Percentiles rank a stretch among this genome's conserved stretches.
Evolutionary conservation across 2,329 filamentous ascomycete species (phyloP).

Genomic region (Phaeosphaeriaceae sp.): DNA sequence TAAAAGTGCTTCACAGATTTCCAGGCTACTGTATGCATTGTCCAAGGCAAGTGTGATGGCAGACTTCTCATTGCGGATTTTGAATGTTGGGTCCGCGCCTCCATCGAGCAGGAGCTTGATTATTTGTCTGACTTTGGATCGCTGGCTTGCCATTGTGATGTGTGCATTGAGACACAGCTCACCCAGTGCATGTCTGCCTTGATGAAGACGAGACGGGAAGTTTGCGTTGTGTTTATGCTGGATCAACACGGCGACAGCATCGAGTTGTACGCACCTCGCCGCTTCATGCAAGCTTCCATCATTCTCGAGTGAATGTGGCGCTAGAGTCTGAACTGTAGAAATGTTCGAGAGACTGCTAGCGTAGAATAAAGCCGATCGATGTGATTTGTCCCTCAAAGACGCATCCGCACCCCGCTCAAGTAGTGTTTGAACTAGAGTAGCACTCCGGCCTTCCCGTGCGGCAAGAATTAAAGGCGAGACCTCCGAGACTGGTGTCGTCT

Average conservation of each 20-base stretch:
- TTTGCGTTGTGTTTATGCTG: slow-evolving; percentile 68
- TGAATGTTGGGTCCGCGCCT: slow-evolving; percentile 63
- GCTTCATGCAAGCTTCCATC: slow-evolving; percentile 73
- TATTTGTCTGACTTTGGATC: slow-evolving; percentile 48
- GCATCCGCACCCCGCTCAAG: slow-evolving; percentile 66
- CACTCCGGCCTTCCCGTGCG: slow-evolving; percentile 62
- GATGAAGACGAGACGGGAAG: slow-evolving; percentile 68
- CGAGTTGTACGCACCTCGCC: slow-evolving; percentile 64
- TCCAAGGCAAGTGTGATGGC: slow-evolving; percentile 66
- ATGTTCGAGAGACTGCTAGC: slow-evolving; percentile 55
- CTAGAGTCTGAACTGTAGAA: slow-evolving; percentile 51
- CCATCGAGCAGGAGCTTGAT: slow-evolving; percentile 64
- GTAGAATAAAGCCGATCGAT: slow-evolving; percentile 67
- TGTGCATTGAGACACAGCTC: slow-evolving; percentile 68
- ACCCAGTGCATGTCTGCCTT: slow-evolving; percentile 68
- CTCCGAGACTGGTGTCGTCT: slow-evolving; percentile 60
- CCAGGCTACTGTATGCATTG: slow-evolving; percentile 61
- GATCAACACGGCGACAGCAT: slow-evolving; percentile 64
- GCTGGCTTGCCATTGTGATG: slow-evolving; percentile 46
- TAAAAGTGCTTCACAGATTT: slow-evolving; percentile 64
- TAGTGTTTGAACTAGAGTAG: slow-evolving; percentile 62
- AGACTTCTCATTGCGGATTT: slow-evolving; percentile 64
- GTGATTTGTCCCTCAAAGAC: slow-evolving; percentile 63
- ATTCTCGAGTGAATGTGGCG: slow-evolving; percentile 65
- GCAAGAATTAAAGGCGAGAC: slow-evolving; percentile 67